Evolutionary conservation across 225 moss, liverwort and hornwort genomes (phyloP).

Genomic region (Bryoerythrophyllum caledonicum): DNA sequence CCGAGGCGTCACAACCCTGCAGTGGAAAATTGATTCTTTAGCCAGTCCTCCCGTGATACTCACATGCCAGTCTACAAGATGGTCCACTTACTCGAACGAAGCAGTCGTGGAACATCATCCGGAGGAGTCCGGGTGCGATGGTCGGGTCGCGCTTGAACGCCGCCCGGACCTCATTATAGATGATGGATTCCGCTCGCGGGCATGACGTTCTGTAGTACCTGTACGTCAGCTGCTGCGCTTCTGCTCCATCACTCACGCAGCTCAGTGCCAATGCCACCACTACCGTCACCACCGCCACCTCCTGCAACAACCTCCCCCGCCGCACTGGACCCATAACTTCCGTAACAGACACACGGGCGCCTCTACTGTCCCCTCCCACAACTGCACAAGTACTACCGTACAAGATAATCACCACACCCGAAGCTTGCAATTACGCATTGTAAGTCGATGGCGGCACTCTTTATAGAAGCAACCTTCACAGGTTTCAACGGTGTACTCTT

Average conservation of each 20-base stretch:
- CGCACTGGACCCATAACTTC: no score
- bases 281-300: neutral
- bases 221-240: slow-evolving; percentile 22
- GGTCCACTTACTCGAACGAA: slow-evolving; percentile 47
- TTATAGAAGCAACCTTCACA: neutral
- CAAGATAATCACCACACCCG: no score
- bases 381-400: no score
- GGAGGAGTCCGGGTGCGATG: slow-evolving; percentile 36
- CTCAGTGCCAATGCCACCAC: slow-evolving; percentile 10
- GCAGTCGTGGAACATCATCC: slow-evolving; percentile 45
- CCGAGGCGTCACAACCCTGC: slow-evolving; percentile 61
- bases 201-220: slow-evolving; percentile 36
- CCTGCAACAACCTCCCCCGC: no score
- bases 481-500: no score
- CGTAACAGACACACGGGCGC: no score
- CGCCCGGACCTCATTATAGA: neutral
- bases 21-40: neutral
- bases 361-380: neutral
- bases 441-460: slow-evolving; percentile 16
- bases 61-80: no score
- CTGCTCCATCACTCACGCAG: neutral
- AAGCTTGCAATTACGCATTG: no score
- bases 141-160: slow-evolving; percentile 35
- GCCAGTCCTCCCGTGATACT: no score
- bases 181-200: slow-evolving; percentile 29